Evolutionary conservation across 1,139 yeast species (phyloP).

Genomic region (Hemisphaericaspora xylanilytica): DNA sequence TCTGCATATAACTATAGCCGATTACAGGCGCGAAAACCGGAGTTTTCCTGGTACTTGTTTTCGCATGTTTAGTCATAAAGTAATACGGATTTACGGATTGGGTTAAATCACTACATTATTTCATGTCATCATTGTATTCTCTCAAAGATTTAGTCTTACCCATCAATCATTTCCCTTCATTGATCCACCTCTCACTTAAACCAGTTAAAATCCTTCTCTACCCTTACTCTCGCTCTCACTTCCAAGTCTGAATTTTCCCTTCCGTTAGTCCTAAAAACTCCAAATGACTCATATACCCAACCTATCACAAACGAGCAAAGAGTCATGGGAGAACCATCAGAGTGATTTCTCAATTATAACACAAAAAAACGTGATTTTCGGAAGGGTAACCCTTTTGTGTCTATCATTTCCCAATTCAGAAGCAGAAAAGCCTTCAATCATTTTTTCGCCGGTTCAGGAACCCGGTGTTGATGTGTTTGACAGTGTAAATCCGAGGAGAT

Average conservation of each 20-base stretch:
- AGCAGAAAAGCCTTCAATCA: background rate
- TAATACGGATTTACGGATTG: slow-evolving; percentile 1
- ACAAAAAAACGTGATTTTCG: background rate
- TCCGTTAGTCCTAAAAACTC: background rate
- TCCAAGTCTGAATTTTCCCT: background rate
- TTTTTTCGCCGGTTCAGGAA: background rate
- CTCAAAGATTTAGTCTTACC: too few species aligned
- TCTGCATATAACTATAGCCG: slow-evolving; percentile 8
- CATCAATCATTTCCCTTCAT: too few species aligned
- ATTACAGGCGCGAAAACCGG: slow-evolving; percentile 4
- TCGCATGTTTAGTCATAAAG: background rate
- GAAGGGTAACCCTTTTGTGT: background rate
- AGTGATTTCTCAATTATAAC: background rate
- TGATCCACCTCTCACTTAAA: too few species aligned
- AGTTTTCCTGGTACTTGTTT: background rate
- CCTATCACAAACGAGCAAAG: background rate
- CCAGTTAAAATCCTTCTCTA: too few species aligned
- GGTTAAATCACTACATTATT: background rate
- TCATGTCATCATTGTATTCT: too few species aligned
- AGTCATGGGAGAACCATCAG: background rate
- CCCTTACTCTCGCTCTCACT: background rate
- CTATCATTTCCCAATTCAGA: background rate
- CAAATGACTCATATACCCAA: slow-evolving; percentile 1
- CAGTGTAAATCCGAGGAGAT: background rate
- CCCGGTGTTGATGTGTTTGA: too few species aligned